Conservation (phyloP, 2,329 filamentous ascomycete species). For the Aspergillus glaucus region DNA sequence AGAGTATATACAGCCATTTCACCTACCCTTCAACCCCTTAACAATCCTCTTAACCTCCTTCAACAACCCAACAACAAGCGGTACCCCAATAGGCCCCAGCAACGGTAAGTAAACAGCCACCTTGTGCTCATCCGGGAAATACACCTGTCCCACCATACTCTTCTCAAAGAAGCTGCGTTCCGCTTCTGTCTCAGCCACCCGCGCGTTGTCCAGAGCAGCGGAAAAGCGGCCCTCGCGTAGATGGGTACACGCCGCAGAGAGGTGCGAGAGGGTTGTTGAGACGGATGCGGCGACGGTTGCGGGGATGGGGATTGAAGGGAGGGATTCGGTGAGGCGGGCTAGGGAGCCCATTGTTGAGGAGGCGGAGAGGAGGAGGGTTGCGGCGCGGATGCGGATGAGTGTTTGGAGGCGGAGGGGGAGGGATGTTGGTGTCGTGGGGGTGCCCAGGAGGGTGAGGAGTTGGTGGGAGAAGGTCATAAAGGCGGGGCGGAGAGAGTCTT, state of each 20-base stretch:
- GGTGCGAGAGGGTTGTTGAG: conserved; percentile 67
- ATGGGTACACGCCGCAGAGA: conserved; percentile 68
- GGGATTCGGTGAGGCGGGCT: conserved; percentile 72
- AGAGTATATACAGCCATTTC: background rate
- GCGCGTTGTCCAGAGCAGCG: conserved; percentile 68
- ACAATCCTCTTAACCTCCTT: conserved; percentile 65
- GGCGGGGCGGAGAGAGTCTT: conserved; percentile 65
- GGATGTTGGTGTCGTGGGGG: conserved; percentile 69
- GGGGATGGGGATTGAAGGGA: conserved; percentile 88
- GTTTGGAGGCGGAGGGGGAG: conserved; percentile 79
- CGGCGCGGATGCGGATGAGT: conserved; percentile 75
- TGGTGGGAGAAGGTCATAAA: conserved; percentile 89
- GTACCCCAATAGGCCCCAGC: conserved; percentile 83
- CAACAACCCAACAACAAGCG: conserved; percentile 72
- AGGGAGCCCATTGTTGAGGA: conserved; percentile 92
- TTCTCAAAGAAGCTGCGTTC: conserved; percentile 97
- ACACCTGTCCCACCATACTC: conserved; percentile 97
- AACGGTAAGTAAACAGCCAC: conserved; percentile 91
- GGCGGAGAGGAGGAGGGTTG: conserved; percentile 77
- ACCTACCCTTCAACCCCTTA: conserved; percentile 24
- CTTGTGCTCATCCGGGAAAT: conserved; percentile 98
- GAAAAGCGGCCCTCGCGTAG: conserved; percentile 58
- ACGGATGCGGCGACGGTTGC: conserved; percentile 80
- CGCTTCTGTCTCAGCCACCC: conserved; percentile 78
- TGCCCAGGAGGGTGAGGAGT: conserved; percentile 77